Evolutionary conservation across 768 basidiomycete genomes (phyloP).

Genomic region (Leccinum pellstonianum): DNA sequence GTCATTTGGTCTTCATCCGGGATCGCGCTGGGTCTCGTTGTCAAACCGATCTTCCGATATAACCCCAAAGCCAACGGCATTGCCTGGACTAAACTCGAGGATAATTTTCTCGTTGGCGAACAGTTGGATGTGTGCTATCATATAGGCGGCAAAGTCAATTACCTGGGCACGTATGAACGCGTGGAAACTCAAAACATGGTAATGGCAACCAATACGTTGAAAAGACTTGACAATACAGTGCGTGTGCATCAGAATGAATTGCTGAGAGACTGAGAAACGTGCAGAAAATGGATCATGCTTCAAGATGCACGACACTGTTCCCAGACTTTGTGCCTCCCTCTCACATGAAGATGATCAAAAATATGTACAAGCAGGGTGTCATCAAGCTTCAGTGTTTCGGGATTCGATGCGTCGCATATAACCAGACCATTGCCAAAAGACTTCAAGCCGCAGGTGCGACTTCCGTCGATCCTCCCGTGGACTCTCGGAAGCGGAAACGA

Average conservation of each 20-base stretch:
- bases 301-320: slow-evolving; percentile 20
- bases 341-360: slow-evolving; percentile 25
- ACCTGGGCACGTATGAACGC: slow-evolving; percentile 31
- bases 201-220: slow-evolving; percentile 13
- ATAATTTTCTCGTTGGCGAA: slow-evolving; percentile 12
- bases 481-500: slow-evolving; percentile 18
- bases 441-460: slow-evolving; percentile 5
- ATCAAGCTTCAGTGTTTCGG: slow-evolving; percentile 29
- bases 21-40: slow-evolving; percentile 26
- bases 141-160: slow-evolving; percentile 6
- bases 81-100: slow-evolving; percentile 16
- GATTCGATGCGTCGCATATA: slow-evolving; percentile 22
- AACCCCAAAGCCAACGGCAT: slow-evolving; percentile 23
- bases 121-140: slow-evolving; percentile 23
- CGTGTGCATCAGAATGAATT: neutral
- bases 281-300: slow-evolving; percentile 21
- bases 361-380: slow-evolving; percentile 30
- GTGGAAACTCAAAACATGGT: slow-evolving; percentile 12
- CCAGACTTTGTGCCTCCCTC: slow-evolving; percentile 24
- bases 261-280: neutral
- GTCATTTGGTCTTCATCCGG: slow-evolving; percentile 25
- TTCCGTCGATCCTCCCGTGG: neutral
- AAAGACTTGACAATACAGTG: slow-evolving; percentile 13
- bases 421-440: slow-evolving; percentile 14
- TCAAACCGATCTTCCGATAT: slow-evolving; percentile 26